Conservation (phyloP, 176 grass and related monocot species). For the Cenchrus purpureus region DNA sequence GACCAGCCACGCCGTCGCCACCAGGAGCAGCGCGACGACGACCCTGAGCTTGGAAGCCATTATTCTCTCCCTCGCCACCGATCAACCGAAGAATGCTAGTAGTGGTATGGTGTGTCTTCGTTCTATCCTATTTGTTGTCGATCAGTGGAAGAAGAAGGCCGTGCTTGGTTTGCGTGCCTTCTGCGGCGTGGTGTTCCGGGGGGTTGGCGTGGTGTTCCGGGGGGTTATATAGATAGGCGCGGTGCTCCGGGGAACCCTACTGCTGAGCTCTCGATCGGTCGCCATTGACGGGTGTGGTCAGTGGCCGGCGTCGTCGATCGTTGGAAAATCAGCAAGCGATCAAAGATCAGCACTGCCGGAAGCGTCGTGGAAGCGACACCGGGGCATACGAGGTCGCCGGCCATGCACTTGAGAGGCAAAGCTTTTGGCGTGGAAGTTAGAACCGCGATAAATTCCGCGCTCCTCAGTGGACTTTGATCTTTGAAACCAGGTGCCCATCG, state of each 20-base stretch:
- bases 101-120: too few relatives aligned
- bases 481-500: too few relatives aligned
- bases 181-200: background rate
- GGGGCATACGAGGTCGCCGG: too few relatives aligned
- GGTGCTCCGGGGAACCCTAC: background rate
- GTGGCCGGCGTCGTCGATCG: background rate
- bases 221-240: constrained; percentile 18
- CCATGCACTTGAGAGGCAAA: too few relatives aligned
- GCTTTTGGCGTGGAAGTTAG: too few relatives aligned
- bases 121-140: background rate
- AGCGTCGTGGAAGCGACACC: too few relatives aligned
- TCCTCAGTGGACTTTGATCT: too few relatives aligned
- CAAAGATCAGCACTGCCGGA: too few relatives aligned
- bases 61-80: background rate
- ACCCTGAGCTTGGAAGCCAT: constrained; percentile 31
- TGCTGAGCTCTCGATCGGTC: background rate
- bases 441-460: too few relatives aligned
- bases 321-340: too few relatives aligned
- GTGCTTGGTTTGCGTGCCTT: background rate
- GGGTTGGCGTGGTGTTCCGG: too few relatives aligned
- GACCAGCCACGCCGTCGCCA: background rate
- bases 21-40: background rate
- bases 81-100: background rate
- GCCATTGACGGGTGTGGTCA: background rate
- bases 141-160: too few relatives aligned